Evolutionary conservation across 805 yeast genomes (phyloP).

Genomic region (Wickerhamiella cacticola): DNA sequence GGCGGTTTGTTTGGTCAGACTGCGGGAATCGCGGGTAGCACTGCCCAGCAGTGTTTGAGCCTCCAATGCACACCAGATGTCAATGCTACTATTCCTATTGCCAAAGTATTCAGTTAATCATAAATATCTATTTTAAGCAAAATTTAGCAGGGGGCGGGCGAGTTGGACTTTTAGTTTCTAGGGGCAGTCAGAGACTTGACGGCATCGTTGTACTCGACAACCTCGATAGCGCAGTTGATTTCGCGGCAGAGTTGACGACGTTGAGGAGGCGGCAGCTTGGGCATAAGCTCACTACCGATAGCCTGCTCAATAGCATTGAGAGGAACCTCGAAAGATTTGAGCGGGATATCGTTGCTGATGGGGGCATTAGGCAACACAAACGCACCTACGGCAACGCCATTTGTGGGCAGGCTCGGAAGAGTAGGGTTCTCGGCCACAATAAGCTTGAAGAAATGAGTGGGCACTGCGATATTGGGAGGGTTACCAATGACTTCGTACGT

Average conservation of each 20-base stretch:
- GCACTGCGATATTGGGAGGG: constrained; percentile 94
- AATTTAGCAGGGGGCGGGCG: not conserved
- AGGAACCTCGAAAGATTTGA: constrained; percentile 74
- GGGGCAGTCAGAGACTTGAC: constrained; percentile 13
- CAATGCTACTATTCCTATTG: not conserved
- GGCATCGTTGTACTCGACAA: constrained; percentile 44
- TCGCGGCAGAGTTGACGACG: constrained; percentile 64
- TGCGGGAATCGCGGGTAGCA: not conserved
- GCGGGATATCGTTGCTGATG: constrained; percentile 58
- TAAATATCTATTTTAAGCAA: not conserved
- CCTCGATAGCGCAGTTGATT: constrained; percentile 65
- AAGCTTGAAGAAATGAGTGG: constrained; percentile 90
- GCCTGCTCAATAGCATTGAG: constrained; percentile 79
- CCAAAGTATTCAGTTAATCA: too few species aligned
- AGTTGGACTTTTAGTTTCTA: not conserved
- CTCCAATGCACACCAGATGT: not conserved
- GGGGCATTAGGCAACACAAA: constrained; percentile 85
- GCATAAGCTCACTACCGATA: constrained; percentile 70
- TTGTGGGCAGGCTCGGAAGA: constrained; percentile 24
- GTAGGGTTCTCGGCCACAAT: constrained; percentile 64
- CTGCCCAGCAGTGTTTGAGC: not conserved
- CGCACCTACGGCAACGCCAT: constrained; percentile 66
- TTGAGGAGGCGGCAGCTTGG: constrained; percentile 47
- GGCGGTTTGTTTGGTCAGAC: not conserved
- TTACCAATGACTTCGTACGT: constrained; percentile 88